A percentile compares a stretch with the other conserved stretches of the same genome.
phyloP scores from a whole-genome alignment of 225 moss, liverwort and hornwort species.

The Anthoceros angustus region DNA sequence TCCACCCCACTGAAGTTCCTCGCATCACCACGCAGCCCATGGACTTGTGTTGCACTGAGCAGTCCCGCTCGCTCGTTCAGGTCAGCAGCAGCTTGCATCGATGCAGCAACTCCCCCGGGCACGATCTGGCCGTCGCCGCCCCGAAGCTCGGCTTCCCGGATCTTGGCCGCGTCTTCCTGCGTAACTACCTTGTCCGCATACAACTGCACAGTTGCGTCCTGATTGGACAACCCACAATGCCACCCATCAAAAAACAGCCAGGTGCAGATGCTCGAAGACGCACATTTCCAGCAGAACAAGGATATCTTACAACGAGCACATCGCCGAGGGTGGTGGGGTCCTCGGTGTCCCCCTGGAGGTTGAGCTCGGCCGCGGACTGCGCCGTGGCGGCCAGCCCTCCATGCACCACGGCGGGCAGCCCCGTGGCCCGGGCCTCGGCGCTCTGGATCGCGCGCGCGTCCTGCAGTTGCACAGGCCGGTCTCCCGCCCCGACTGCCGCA shows the following conservation, averaged over 20 bases:
- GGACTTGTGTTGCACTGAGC: not conserved
- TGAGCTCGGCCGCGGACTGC: slow-evolving; percentile 52
- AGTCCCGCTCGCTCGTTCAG: slow-evolving; percentile 33
- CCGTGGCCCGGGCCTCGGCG: slow-evolving; percentile 60
- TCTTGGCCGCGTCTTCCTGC: slow-evolving; percentile 46
- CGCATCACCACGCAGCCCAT: not conserved
- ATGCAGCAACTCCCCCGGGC: slow-evolving; percentile 53
- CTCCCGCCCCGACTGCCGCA: slow-evolving; percentile 60
- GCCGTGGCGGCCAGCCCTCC: slow-evolving; percentile 64
- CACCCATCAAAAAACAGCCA: too few species aligned
- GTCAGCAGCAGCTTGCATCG: slow-evolving; percentile 49
- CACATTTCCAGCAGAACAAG: not conserved
- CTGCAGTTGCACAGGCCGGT: slow-evolving; percentile 23
- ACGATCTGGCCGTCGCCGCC: slow-evolving; percentile 20
- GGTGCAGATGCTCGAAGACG: too few species aligned
- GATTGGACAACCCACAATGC: not conserved
- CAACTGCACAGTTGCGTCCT: slow-evolving; percentile 57
- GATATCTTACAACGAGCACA: slow-evolving; percentile 40
- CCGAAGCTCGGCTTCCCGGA: slow-evolving; percentile 46
- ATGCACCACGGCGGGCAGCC: slow-evolving; percentile 17
- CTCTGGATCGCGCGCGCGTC: slow-evolving; percentile 75
- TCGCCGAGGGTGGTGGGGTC: slow-evolving; percentile 38
- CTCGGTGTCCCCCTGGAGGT: slow-evolving; percentile 11
- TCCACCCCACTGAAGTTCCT: too few species aligned
- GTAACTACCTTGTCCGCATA: slow-evolving; percentile 58